Percentiles rank a stretch among this genome's conserved stretches.
These are phyloP conservation scores for Sclerotinia glacialis DNA, from an alignment of 2,329 filamentous ascomycete species.

Conservation along the genomic window DNA sequence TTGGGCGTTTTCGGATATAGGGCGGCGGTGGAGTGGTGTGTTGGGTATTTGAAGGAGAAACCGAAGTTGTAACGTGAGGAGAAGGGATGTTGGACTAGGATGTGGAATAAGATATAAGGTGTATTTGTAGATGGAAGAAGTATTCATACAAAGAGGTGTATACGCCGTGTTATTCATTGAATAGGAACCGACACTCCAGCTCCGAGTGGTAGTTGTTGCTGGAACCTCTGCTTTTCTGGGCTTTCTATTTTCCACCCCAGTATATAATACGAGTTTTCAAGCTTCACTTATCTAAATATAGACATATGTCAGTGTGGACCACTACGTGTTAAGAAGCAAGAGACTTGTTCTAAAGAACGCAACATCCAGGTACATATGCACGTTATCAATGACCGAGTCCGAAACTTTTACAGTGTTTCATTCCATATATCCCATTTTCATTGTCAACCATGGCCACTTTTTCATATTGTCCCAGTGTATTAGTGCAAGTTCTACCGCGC, in stretches of 20 bases:
- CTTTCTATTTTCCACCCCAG: neutral
- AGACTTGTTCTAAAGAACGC: neutral
- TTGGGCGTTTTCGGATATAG: conserved; percentile 62
- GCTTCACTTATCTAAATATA: neutral
- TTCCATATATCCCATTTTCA: neutral
- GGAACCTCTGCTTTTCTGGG: neutral
- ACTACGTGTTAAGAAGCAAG: accelerated
- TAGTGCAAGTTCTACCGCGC: neutral
- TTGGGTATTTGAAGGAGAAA: conserved; percentile 47
- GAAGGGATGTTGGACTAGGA: neutral
- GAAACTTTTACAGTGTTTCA: neutral
- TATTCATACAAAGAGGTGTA: no score
- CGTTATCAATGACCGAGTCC: neutral
- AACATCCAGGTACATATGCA: neutral
- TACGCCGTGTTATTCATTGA: neutral
- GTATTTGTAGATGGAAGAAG: no score
- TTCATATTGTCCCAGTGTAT: no score
- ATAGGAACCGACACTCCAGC: neutral
- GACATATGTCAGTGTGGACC: no score
- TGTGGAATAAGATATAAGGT: neutral
- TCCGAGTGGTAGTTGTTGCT: neutral
- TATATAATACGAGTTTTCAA: neutral
- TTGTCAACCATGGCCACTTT: neutral
- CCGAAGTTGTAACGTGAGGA: conserved; percentile 28
- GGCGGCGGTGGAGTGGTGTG: conserved; percentile 55